A percentile compares a stretch with the other conserved stretches of the same genome.
These are phyloP conservation scores for Phytophthora lateralis DNA, from an alignment of 352 stramenopile genomes.

Conservation along the genomic window DNA sequence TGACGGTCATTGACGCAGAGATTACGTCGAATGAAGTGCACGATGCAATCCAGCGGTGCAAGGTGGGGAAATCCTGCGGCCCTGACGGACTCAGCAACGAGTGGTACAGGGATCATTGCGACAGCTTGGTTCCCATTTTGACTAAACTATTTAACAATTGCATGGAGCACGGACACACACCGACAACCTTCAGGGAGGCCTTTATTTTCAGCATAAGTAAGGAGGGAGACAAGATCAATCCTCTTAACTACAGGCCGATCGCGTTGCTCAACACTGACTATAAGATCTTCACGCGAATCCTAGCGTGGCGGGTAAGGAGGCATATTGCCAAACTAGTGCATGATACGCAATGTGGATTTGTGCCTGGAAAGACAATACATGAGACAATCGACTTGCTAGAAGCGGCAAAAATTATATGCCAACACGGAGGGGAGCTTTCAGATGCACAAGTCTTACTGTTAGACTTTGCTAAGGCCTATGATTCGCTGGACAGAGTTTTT, in stretches of 20 bases:
- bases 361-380: conserved; percentile 4
- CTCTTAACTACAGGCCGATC: conserved; percentile 3
- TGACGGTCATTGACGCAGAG: no score
- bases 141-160: conserved; percentile 3
- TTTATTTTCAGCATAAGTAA: conserved; percentile 11
- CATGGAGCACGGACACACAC: neutral
- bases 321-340: neutral
- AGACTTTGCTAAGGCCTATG: conserved; percentile 15
- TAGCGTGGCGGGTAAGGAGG: conserved; percentile 1
- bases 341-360: conserved; percentile 2
- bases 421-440: neutral
- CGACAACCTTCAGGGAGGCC: neutral
- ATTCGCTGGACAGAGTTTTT: conserved; percentile 12
- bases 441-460: conserved; percentile 5
- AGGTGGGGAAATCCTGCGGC: neutral
- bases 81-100: neutral
- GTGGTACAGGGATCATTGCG: conserved; percentile 1
- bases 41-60: no score
- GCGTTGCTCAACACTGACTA: conserved; percentile 7
- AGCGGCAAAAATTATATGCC: neutral
- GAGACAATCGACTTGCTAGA: conserved; percentile 7
- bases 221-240: conserved; percentile 3
- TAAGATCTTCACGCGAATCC: conserved; percentile 5
- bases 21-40: no score
- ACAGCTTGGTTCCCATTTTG: neutral